Evolutionary conservation across 108 stramenopile genomes (phyloP), one percentile per base, ranked within the genome.

Genomic region (Skeletonema menzelii): DNA sequence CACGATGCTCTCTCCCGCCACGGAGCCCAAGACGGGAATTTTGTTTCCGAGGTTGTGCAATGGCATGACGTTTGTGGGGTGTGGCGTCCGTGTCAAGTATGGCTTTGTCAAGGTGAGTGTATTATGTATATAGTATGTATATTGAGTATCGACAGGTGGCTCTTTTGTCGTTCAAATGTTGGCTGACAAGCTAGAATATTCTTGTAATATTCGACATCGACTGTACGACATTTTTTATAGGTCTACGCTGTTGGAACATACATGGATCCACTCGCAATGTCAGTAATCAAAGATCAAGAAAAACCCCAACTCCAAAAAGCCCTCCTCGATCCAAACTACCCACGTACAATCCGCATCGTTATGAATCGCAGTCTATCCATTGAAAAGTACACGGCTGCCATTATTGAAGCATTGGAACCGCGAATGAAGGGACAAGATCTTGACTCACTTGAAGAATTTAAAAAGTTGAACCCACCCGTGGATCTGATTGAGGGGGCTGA

Each of bases 211-310:
- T n/a, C n/a, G n/a, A n/a, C n/a, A n/a, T n/a, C n/a, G n/a, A n/a
- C n/a, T n/a, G n/a, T n/a, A n/a, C n/a, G n/a, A n/a, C n/a, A n/a
- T n/a, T 30, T 30, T 30, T 4, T 46, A 46, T 10, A 82, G 82
- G 93, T 95, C 3, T 95, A 95, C 69, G 95, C 91, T 22, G 95
- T 92, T 6, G 95, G 91, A 34, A 88, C 91, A 17, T 95, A 95
- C 70, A 60, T 91, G 27, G 91, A 92, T 67, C 88, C 88, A 4
- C 35, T 89, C 19, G 94, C 90, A 65, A 89, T 95, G 88, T 78
- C 80, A 65, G 77, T 80, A 19, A 67, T 94, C 44, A 94, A 92
- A 35, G 34, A 35, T 35, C 34, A 63, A 84, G 69, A 24, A 61
- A 84, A 59, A 69, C 80, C 14, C 75, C 79, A 71, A 19, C 69